These are phyloP conservation scores for Rhodotorula kratochvilovae DNA, from an alignment of 768 basidiomycete species.

Conservation along the genomic window DNA sequence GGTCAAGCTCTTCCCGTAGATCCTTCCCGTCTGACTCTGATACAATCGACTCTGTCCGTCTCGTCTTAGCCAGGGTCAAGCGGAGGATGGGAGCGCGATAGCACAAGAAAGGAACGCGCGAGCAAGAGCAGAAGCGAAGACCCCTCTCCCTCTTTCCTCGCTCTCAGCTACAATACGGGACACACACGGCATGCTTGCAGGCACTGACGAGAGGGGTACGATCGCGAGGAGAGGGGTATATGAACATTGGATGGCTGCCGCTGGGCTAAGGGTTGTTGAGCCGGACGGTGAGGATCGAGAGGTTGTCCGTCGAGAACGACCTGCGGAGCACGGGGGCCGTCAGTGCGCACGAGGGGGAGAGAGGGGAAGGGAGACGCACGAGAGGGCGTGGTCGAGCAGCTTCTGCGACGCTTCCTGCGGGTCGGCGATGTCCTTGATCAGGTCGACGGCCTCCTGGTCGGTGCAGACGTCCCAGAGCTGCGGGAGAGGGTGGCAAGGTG, in stretches of 20 bases:
- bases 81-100: too few relatives aligned
- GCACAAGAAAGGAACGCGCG: too few relatives aligned
- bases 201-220: too few relatives aligned
- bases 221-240: too few relatives aligned
- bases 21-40: too few relatives aligned
- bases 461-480: constrained; percentile 86
- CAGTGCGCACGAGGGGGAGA: background rate
- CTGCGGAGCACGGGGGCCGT: background rate
- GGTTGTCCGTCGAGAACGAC: background rate
- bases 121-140: too few relatives aligned
- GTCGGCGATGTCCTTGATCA: constrained; percentile 64
- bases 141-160: too few relatives aligned
- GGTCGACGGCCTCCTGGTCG: constrained; percentile 84
- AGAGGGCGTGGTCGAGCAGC: constrained; percentile 74
- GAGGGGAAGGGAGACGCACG: background rate
- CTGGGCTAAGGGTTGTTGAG: background rate
- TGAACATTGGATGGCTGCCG: too few relatives aligned
- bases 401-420: constrained; percentile 74
- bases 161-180: too few relatives aligned
- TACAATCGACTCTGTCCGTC: background rate
- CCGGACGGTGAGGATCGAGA: background rate
- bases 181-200: too few relatives aligned
- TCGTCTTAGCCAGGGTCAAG: too few relatives aligned
- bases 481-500: too few relatives aligned
- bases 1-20: constrained; percentile 12